Percentiles rank a stretch among this genome's conserved stretches.
Evolutionary conservation across 1,284 basidiomycete genomes (phyloP).

Genomic region (Psilocybe mexicana): DNA sequence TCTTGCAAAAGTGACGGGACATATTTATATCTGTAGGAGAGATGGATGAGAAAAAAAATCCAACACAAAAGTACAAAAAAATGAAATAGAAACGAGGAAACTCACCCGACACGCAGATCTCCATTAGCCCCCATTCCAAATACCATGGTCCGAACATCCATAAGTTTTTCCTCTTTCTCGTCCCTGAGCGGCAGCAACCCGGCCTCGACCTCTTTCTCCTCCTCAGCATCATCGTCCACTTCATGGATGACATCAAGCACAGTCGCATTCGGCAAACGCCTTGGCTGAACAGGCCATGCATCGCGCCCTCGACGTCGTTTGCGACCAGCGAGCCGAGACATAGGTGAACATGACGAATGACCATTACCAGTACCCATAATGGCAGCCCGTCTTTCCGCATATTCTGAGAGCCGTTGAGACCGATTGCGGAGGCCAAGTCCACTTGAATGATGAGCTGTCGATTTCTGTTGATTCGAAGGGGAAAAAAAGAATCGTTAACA

Average conservation of each 20-base stretch:
- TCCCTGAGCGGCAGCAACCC: conserved; percentile 19
- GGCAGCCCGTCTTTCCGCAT: conserved; percentile 55
- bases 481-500: not conserved
- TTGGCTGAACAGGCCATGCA: conserved; percentile 29
- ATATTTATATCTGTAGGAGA: conserved; percentile 54
- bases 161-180: conserved; percentile 35
- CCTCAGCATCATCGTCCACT: conserved; percentile 32
- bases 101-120: conserved; percentile 46
- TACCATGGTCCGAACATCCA: conserved; percentile 44
- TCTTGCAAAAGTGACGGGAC: conserved; percentile 46
- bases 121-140: conserved; percentile 47
- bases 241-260: conserved; percentile 38
- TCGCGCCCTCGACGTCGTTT: conserved; percentile 41
- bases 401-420: conserved; percentile 64
- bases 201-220: conserved; percentile 21
- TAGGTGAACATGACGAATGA: conserved; percentile 1
- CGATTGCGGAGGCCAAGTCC: conserved; percentile 61
- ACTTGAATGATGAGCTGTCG: conserved; percentile 44
- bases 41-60: not conserved
- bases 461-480: conserved; percentile 36
- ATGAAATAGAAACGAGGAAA: conserved; percentile 9
- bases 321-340: conserved; percentile 33
- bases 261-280: conserved; percentile 38
- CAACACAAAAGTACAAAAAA: conserved; percentile 3
- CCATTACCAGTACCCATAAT: conserved; percentile 41